Conservation (phyloP, 306 rosid genomes). For the Prunus kanzakura region DNA sequence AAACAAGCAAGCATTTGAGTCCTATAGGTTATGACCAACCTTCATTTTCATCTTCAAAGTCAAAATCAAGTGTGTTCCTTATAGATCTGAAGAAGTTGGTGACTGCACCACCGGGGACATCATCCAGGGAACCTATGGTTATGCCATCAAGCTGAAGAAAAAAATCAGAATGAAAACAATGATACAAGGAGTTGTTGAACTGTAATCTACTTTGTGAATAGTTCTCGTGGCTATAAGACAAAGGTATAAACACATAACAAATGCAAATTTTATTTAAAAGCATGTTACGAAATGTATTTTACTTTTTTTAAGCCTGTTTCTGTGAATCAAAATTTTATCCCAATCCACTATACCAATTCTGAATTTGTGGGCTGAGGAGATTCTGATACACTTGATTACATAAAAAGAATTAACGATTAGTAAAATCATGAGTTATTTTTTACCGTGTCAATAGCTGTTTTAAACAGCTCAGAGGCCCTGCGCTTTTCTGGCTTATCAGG, state of each 20-base stretch:
- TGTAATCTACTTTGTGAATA: neutral
- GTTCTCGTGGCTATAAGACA: neutral
- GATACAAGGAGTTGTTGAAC: slow-evolving; percentile 1
- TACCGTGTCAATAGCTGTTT: slow-evolving; percentile 87
- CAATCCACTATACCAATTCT: neutral
- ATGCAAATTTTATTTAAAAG: neutral
- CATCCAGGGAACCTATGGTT: slow-evolving; percentile 82
- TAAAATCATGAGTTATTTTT: slow-evolving; percentile 22
- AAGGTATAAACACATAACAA: neutral
- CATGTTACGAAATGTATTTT: neutral
- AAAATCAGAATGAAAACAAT: slow-evolving; percentile 1
- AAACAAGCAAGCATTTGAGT: slow-evolving; percentile 1
- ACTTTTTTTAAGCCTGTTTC: neutral
- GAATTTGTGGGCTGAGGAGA: neutral
- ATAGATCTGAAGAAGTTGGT: slow-evolving; percentile 77
- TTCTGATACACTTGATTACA: neutral
- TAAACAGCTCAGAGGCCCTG: slow-evolving; percentile 76
- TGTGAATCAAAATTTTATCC: neutral
- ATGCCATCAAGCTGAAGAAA: slow-evolving; percentile 69
- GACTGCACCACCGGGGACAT: slow-evolving; percentile 78
- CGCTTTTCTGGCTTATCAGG: slow-evolving; percentile 93
- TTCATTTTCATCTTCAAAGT: slow-evolving; percentile 90
- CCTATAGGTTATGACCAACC: slow-evolving; percentile 42
- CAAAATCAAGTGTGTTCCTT: slow-evolving; percentile 95
- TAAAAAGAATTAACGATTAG: slow-evolving; percentile 3